Percentiles rank a stretch among this genome's conserved stretches.
Evolutionary conservation across 768 basidiomycete genomes (phyloP).

Genomic region (Tylopilus plumbeoviolaceoides): DNA sequence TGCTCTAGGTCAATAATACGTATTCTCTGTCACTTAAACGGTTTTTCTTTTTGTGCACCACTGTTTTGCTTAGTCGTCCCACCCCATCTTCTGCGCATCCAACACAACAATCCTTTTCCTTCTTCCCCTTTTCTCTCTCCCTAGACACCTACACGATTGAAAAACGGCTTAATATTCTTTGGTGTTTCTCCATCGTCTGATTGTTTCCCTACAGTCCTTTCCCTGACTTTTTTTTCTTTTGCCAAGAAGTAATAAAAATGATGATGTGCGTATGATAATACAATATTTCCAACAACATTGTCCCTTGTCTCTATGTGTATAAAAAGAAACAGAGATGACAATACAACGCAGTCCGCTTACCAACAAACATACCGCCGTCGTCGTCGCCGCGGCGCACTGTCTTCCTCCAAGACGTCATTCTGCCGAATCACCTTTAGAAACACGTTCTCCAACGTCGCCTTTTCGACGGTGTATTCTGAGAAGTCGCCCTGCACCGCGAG

Average conservation of each 20-base stretch:
- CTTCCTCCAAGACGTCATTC: constrained; percentile 54
- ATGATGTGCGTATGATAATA: constrained; percentile 1
- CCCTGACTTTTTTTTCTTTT: neutral
- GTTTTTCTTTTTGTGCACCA: constrained; percentile 21
- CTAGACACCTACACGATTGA: neutral
- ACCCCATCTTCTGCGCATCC: constrained; percentile 8
- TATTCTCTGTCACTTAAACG: constrained; percentile 23
- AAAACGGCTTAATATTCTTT: constrained; percentile 19
- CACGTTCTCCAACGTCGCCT: constrained; percentile 64
- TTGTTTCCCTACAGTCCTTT: constrained; percentile 6
- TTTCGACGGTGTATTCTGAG: constrained; percentile 67
- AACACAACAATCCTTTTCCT: constrained; percentile 24
- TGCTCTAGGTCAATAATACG: constrained; percentile 26
- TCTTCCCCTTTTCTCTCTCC: neutral
- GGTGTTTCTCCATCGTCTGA: neutral
- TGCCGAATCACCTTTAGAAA: constrained; percentile 68
- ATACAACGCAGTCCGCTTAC: neutral
- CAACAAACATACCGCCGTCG: neutral
- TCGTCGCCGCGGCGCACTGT: constrained; percentile 16
- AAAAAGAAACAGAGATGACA: no score
- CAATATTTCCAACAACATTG: neutral
- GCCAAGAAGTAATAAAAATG: constrained; percentile 8
- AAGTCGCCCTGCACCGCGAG: constrained; percentile 52
- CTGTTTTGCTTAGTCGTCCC: constrained; percentile 24
- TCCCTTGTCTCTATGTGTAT: neutral